phyloP scores from a whole-genome alignment of 768 basidiomycete genomes.

The Boletellus ananiceps region DNA sequence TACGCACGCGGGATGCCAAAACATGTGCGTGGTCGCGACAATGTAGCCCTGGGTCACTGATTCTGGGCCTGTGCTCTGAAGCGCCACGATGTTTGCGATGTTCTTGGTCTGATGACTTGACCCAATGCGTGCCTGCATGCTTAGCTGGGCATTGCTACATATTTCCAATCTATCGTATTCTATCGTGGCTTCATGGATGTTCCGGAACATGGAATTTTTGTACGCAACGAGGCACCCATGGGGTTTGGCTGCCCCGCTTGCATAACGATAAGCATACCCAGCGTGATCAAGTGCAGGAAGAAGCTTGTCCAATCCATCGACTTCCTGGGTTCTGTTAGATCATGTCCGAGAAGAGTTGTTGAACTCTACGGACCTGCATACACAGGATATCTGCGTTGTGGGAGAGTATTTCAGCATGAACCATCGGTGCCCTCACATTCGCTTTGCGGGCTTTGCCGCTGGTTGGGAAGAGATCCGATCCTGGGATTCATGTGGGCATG shows the following conservation, averaged over 20 bases:
- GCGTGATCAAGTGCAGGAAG: constrained; percentile 60
- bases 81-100: constrained; percentile 69
- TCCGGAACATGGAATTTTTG: constrained; percentile 47
- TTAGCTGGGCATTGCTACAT: constrained; percentile 34
- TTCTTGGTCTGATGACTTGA: constrained; percentile 72
- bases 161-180: constrained; percentile 65
- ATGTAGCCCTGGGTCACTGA: constrained; percentile 50
- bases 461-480: constrained; percentile 78
- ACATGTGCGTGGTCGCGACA: constrained; percentile 86
- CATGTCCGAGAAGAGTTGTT: background rate
- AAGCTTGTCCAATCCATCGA: constrained; percentile 74
- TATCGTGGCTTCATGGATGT: constrained; percentile 45
- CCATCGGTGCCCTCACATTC: constrained; percentile 66
- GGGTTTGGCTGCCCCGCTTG: constrained; percentile 67
- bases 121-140: constrained; percentile 39
- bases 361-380: constrained; percentile 58
- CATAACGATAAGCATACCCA: constrained; percentile 62
- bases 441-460: constrained; percentile 77
- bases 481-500: constrained; percentile 33
- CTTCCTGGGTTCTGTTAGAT: constrained; percentile 55
- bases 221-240: constrained; percentile 87
- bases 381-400: constrained; percentile 80
- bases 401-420: constrained; percentile 67
- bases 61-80: constrained; percentile 42
- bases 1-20: constrained; percentile 87